These are phyloP conservation scores for Colletotrichum acutatum DNA, from an alignment of 2,329 filamentous ascomycete genomes.

Conservation along the genomic window DNA sequence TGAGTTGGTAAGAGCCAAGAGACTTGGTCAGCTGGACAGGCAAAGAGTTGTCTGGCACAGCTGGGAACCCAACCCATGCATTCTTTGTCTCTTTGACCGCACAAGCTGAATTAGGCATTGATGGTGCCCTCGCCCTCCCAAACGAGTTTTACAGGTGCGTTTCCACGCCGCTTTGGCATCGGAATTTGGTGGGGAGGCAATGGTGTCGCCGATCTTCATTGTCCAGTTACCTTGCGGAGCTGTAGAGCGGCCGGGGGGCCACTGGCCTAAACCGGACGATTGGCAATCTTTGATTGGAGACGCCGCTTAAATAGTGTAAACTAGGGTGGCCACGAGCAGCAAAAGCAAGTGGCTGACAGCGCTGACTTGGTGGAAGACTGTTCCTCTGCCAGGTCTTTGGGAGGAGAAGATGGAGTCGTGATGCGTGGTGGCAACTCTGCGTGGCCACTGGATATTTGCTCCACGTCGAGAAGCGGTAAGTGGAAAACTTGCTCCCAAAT, in stretches of 20 bases:
- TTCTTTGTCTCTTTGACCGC: constrained; percentile 29
- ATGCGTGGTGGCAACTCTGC: constrained; percentile 17
- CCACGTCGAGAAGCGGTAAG: constrained; percentile 10
- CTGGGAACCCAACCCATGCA: constrained; percentile 9
- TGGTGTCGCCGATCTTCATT: constrained; percentile 34
- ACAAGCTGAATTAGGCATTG: constrained; percentile 11
- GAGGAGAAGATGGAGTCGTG: background rate
- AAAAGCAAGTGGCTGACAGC: constrained; percentile 8
- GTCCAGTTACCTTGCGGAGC: constrained; percentile 1
- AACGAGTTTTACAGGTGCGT: constrained; percentile 8
- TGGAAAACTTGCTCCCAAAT: constrained; percentile 1
- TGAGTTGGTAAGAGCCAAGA: background rate
- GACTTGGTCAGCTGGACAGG: constrained; percentile 17
- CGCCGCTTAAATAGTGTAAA: constrained; percentile 17
- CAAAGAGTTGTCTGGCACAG: background rate
- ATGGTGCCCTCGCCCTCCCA: constrained; percentile 2
- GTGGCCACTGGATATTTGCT: background rate
- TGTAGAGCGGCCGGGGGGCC: background rate
- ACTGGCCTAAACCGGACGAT: constrained; percentile 34
- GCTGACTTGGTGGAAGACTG: background rate
- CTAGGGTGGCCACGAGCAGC: constrained; percentile 21
- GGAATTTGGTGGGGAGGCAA: constrained; percentile 21
- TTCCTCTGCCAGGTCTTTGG: background rate
- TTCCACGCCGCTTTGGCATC: constrained; percentile 27
- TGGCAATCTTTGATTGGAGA: constrained; percentile 33